Evolutionary conservation across 805 yeast species (phyloP).

Genomic region (Lipomyces japonicus): DNA sequence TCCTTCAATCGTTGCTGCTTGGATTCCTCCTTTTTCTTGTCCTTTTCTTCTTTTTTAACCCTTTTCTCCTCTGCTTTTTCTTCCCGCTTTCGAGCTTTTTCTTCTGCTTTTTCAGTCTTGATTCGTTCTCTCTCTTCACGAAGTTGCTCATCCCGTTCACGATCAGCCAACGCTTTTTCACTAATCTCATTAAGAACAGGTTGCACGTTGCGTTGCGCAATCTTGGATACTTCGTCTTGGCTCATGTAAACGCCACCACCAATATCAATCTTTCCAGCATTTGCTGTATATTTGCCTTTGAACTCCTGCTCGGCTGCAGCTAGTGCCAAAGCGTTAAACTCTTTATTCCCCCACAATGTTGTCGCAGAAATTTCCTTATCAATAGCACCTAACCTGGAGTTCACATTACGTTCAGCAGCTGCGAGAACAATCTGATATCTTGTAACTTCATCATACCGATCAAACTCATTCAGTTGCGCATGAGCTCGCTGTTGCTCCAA

Average conservation of each 20-base stretch:
- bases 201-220: constrained; percentile 74
- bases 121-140: constrained; percentile 27
- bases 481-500: constrained; percentile 11
- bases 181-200: constrained; percentile 78
- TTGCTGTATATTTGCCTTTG: constrained; percentile 51
- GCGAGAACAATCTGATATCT: constrained; percentile 44
- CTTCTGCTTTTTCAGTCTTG: constrained; percentile 25
- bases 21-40: constrained; percentile 1
- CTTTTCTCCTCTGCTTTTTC: constrained; percentile 16
- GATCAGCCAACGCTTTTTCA: constrained; percentile 64
- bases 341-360: constrained; percentile 46
- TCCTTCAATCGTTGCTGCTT: too few species aligned
- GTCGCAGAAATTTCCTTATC: constrained; percentile 44
- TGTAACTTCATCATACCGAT: constrained; percentile 5
- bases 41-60: constrained; percentile 9
- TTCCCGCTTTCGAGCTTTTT: constrained; percentile 11
- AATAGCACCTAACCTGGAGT: constrained; percentile 40
- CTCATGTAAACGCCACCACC: constrained; percentile 87
- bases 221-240: constrained; percentile 66
- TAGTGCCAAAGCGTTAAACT: constrained; percentile 67
- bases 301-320: constrained; percentile 69
- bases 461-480: constrained; percentile 2
- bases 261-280: constrained; percentile 58
- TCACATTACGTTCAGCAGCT: constrained; percentile 52
- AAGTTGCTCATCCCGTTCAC: constrained; percentile 39